Evolutionary conservation across 1,284 basidiomycete species (phyloP).

Genomic region (Hymenochaete sp.): DNA sequence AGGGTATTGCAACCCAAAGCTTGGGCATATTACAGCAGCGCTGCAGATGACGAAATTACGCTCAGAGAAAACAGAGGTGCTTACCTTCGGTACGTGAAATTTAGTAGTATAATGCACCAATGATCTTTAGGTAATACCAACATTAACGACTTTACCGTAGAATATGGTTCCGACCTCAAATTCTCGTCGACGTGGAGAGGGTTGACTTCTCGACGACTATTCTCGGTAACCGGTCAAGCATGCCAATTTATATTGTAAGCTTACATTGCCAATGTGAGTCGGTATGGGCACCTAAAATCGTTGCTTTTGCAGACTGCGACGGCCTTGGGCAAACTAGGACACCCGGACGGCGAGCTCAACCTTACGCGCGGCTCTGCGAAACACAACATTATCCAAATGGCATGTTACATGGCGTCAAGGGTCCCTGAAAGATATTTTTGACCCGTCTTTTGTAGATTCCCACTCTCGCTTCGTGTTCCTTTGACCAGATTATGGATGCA

Average conservation of each 20-base stretch:
- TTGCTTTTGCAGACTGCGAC: slow-evolving; percentile 39
- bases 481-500: slow-evolving; percentile 82
- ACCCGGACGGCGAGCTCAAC: slow-evolving; percentile 88
- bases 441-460: too few species aligned
- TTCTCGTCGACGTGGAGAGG: slow-evolving; percentile 74
- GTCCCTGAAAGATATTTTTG: too few species aligned
- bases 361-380: slow-evolving; percentile 79
- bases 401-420: too few species aligned
- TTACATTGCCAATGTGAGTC: too few species aligned
- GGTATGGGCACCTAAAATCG: too few species aligned
- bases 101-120: not conserved
- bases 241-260: slow-evolving; percentile 72
- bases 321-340: slow-evolving; percentile 85
- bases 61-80: slow-evolving; percentile 70
- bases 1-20: slow-evolving; percentile 45
- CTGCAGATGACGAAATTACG: slow-evolving; percentile 59
- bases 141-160: too few species aligned
- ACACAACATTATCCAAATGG: slow-evolving; percentile 84
- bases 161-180: slow-evolving; percentile 89
- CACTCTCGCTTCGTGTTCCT: slow-evolving; percentile 80
- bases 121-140: not conserved
- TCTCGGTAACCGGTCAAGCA: slow-evolving; percentile 59
- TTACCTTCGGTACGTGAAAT: slow-evolving; percentile 59
- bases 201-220: slow-evolving; percentile 82
- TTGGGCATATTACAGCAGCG: slow-evolving; percentile 61